Conservation (phyloP, 2,329 filamentous ascomycete genomes). For the Didymella segeticola region DNA sequence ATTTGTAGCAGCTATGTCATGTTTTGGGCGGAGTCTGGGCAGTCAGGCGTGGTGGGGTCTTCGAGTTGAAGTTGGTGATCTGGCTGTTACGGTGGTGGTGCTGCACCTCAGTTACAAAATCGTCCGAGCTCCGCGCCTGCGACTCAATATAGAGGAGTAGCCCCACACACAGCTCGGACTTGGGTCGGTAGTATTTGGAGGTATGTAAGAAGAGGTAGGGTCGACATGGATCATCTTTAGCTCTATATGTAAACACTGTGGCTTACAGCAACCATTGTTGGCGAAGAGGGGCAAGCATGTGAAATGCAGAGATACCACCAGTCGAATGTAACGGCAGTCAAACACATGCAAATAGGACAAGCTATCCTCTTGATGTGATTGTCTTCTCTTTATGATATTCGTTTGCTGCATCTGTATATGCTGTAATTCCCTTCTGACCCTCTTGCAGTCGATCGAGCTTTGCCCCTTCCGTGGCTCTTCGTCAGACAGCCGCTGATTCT, state of each 20-base stretch:
- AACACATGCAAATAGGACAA: too few species aligned
- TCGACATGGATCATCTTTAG: too few species aligned
- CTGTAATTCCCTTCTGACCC: too few species aligned
- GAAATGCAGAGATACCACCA: slow-evolving; percentile 17
- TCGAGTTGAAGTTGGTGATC: slow-evolving; percentile 39
- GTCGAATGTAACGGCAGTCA: slow-evolving; percentile 11
- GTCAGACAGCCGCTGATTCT: too few species aligned
- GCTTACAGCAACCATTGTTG: not conserved
- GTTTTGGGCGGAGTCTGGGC: slow-evolving; percentile 14
- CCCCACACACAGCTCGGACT: too few species aligned
- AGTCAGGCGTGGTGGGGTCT: slow-evolving; percentile 17
- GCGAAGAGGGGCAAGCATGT: slow-evolving; percentile 20
- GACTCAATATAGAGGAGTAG: too few species aligned
- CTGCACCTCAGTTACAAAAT: slow-evolving; percentile 30
- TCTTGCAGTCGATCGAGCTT: too few species aligned
- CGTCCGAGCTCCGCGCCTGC: slow-evolving; percentile 11
- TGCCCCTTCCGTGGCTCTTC: too few species aligned
- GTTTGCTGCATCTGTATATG: too few species aligned
- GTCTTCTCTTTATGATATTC: too few species aligned
- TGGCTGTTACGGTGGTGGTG: slow-evolving; percentile 36
- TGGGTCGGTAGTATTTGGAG: not conserved
- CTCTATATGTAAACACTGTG: not conserved
- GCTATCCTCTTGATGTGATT: too few species aligned
- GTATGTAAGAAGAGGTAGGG: too few species aligned
- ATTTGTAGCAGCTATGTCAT: slow-evolving; percentile 33